phyloP scores from a whole-genome alignment of 1,139 yeast genomes.

The Candida sanyaensis region DNA sequence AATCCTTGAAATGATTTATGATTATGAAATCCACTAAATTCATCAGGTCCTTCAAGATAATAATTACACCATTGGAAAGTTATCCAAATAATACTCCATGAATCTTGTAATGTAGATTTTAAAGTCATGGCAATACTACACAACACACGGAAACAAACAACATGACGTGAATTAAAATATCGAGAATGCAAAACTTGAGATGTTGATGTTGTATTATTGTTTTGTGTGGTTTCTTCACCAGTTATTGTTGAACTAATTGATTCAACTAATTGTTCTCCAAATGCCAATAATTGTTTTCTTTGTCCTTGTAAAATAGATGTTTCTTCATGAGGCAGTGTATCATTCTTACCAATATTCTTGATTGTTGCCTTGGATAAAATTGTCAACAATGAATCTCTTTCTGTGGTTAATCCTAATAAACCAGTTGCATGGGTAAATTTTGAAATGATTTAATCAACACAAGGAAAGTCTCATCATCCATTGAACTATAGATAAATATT shows the following conservation, averaged over 20 bases:
- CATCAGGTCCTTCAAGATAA: slow-evolving; percentile 63
- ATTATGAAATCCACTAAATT: slow-evolving; percentile 26
- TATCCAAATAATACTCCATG: slow-evolving; percentile 71
- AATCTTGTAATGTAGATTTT: slow-evolving; percentile 65
- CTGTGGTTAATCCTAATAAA: slow-evolving; percentile 53
- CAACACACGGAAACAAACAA: slow-evolving; percentile 77
- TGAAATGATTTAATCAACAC: slow-evolving; percentile 70
- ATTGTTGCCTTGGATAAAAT: slow-evolving; percentile 59
- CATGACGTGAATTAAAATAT: slow-evolving; percentile 60
- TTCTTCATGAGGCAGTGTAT: slow-evolving; percentile 1
- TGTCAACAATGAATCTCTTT: slow-evolving; percentile 62
- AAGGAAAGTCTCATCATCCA: slow-evolving; percentile 71
- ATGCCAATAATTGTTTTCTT: slow-evolving; percentile 42
- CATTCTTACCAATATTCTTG: slow-evolving; percentile 34
- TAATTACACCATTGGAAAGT: slow-evolving; percentile 78
- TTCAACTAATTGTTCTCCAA: slow-evolving; percentile 66
- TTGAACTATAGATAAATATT: slow-evolving; percentile 58
- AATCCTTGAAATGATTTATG: slow-evolving; percentile 19
- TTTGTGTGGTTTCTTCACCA: slow-evolving; percentile 35
- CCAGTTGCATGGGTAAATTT: slow-evolving; percentile 81
- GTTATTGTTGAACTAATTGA: slow-evolving; percentile 23
- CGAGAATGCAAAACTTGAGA: slow-evolving; percentile 27
- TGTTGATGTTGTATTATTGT: neutral
- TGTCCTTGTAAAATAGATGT: slow-evolving; percentile 20
- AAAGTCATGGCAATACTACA: slow-evolving; percentile 74